Conservation (phyloP, 306 rosid species). For the Oxytropis ochrocephala region DNA sequence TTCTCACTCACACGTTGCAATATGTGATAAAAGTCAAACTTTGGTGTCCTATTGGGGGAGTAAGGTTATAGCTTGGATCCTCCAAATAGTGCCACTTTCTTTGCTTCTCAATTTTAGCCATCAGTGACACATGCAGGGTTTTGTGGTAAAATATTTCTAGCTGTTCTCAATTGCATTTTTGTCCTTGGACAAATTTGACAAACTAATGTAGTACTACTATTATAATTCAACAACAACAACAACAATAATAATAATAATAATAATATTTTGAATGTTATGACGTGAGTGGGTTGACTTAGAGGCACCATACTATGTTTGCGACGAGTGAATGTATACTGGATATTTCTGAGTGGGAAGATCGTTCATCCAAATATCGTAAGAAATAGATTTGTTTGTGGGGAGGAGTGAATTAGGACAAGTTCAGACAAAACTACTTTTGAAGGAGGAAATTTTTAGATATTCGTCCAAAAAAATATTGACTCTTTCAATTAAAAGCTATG, state of each 20-base stretch:
- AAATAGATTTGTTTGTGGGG: too few relatives aligned
- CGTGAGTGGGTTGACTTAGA: too few relatives aligned
- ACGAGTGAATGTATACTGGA: too few relatives aligned
- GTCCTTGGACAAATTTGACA: neutral
- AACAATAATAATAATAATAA: neutral
- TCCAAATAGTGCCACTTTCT: neutral
- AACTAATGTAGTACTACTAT: neutral
- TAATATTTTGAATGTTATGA: neutral
- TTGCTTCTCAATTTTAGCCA: neutral
- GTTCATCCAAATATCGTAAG: too few relatives aligned
- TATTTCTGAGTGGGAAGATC: too few relatives aligned
- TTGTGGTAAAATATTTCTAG: neutral
- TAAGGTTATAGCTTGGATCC: conserved; percentile 5
- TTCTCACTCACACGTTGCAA: conserved; percentile 7
- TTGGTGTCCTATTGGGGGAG: conserved; percentile 11
- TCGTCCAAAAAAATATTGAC: too few relatives aligned
- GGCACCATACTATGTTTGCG: too few relatives aligned
- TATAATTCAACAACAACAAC: neutral
- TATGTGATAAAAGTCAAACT: conserved; percentile 41
- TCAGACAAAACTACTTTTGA: too few relatives aligned
- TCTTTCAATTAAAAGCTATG: neutral
- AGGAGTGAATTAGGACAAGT: too few relatives aligned
- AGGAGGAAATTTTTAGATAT: too few relatives aligned
- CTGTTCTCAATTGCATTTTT: neutral
- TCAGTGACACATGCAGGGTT: neutral